A percentile compares a stretch with the other conserved stretches of the same genome.
Evolutionary conservation across 2,329 filamentous ascomycete genomes (phyloP).

Genomic region (Akanthomyces dipterigenus): DNA sequence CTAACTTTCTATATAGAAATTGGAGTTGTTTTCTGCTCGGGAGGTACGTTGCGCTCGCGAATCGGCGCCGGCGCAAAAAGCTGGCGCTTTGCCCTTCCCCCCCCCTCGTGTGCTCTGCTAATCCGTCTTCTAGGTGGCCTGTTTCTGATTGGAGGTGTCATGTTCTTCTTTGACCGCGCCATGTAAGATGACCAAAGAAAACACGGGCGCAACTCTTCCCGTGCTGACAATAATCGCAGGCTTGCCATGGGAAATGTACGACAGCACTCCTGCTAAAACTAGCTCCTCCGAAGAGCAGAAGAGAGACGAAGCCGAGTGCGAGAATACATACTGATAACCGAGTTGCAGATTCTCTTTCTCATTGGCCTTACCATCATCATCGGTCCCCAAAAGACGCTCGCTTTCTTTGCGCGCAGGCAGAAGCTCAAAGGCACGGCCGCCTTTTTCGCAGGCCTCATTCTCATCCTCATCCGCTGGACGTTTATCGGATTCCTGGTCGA

Average conservation of each 20-base stretch:
- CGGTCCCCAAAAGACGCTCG: constrained; percentile 79
- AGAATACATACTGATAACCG: constrained; percentile 1
- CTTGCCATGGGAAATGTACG: constrained; percentile 94
- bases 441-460: constrained; percentile 72
- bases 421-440: constrained; percentile 88
- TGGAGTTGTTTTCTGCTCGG: constrained; percentile 95
- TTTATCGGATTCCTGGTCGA: constrained; percentile 87
- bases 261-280: constrained; percentile 14
- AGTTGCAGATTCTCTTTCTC: constrained; percentile 81
- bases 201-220: not conserved
- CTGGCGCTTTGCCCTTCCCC: not conserved
- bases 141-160: constrained; percentile 88
- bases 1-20: constrained; percentile 61
- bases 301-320: not conserved
- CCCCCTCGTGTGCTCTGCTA: constrained; percentile 13
- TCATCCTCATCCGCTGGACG: constrained; percentile 88
- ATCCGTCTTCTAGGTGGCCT: constrained; percentile 60
- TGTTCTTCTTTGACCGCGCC: constrained; percentile 96
- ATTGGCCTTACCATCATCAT: constrained; percentile 95
- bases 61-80: constrained; percentile 17
- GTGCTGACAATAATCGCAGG: constrained; percentile 39
- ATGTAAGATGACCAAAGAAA: constrained; percentile 52
- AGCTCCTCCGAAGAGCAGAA: constrained; percentile 11
- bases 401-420: constrained; percentile 91
- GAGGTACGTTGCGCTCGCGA: constrained; percentile 58